Evolutionary conservation across 305 asterid genomes (phyloP).

Genomic region (Fraxinus sp.): DNA sequence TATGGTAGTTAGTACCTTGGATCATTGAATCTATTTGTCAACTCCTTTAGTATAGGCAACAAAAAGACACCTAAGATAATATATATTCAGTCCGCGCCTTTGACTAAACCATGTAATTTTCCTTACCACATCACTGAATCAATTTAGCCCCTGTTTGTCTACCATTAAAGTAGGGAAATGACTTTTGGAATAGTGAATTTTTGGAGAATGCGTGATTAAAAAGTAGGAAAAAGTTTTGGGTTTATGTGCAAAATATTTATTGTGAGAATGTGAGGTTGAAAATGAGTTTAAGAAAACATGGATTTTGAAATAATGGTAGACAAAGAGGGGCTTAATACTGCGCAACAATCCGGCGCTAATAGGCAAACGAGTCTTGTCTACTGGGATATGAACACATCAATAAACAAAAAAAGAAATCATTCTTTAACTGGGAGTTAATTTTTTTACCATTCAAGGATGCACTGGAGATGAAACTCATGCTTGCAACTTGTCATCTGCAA

Average conservation of each 20-base stretch:
- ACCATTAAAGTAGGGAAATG: no score
- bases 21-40: background rate
- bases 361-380: background rate
- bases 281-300: no score
- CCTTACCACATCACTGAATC: background rate
- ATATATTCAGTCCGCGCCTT: background rate
- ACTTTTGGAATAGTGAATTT: no score
- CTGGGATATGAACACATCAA: background rate
- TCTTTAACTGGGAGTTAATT: background rate
- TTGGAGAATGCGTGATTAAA: no score
- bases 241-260: no score
- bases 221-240: no score
- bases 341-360: background rate
- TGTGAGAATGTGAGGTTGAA: no score
- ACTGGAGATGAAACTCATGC: conserved; percentile 89
- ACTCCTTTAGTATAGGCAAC: background rate
- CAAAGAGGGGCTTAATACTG: no score
- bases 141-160: background rate
- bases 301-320: no score
- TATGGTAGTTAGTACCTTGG: background rate
- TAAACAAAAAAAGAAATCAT: background rate
- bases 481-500: conserved; percentile 81
- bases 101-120: background rate
- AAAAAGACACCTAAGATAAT: background rate
- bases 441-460: conserved; percentile 78